Conservation (phyloP, 148 eudicot species). For the Oxyria digyna region DNA sequence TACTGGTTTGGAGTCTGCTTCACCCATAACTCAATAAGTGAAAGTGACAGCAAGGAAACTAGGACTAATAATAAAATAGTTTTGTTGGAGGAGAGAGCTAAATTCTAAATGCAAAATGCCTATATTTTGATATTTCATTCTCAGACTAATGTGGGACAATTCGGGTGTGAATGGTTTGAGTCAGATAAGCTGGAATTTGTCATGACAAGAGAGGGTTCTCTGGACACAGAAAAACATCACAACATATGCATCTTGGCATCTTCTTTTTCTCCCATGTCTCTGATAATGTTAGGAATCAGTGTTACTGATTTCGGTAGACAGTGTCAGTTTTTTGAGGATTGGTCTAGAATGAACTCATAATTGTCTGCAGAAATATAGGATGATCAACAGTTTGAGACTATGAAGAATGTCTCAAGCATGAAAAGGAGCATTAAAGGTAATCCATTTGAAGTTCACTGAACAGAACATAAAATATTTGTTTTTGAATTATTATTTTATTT, state of each 20-base stretch:
- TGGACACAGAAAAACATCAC: not conserved
- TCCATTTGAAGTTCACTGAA: not conserved
- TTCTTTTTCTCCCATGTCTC: not conserved
- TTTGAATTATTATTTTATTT: not conserved
- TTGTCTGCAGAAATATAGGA: not conserved
- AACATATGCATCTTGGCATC: not conserved
- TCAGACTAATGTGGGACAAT: not conserved
- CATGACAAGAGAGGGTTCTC: not conserved
- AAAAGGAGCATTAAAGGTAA: not conserved
- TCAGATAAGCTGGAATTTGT: constrained; percentile 5
- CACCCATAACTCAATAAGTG: not conserved
- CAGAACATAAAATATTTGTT: not conserved
- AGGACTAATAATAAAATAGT: not conserved
- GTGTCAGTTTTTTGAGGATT: not conserved
- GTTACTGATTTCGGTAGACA: not conserved
- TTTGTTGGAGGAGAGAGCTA: not conserved
- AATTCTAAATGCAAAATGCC: not conserved
- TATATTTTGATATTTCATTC: not conserved
- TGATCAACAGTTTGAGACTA: not conserved
- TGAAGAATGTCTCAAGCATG: not conserved
- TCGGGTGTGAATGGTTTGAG: not conserved
- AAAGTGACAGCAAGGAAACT: not conserved
- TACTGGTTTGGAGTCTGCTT: not conserved
- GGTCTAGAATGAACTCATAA: not conserved
- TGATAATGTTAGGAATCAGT: not conserved